Conservation (phyloP, 495 filamentous ascomycete genomes). For the Aspergillus homomorphus region DNA sequence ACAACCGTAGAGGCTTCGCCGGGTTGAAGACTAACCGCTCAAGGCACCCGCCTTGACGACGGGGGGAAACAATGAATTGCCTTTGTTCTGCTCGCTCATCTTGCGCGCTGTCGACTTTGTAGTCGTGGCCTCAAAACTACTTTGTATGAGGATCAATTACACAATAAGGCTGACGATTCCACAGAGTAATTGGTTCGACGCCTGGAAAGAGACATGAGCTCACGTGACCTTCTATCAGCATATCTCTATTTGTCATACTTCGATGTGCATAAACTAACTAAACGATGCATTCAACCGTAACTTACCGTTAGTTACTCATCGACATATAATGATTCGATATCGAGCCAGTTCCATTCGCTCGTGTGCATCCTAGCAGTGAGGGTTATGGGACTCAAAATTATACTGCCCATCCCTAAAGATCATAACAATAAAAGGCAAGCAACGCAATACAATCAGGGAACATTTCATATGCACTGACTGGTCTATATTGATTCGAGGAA, state of each 20-base stretch:
- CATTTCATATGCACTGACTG: no score
- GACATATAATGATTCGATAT: no score
- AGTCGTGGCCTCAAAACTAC: not conserved
- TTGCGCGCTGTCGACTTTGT: constrained; percentile 16
- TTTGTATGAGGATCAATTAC: not conserved
- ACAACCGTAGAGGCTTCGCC: not conserved
- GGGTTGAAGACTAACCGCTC: constrained; percentile 42
- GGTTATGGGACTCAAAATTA: no score
- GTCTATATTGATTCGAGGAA: no score
- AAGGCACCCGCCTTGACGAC: constrained; percentile 51
- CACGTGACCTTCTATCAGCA: not conserved
- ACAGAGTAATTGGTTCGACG: not conserved
- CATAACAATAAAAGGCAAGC: no score
- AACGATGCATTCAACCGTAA: no score
- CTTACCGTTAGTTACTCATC: no score
- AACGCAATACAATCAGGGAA: no score
- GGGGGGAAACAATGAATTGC: constrained; percentile 22
- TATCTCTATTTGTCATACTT: not conserved
- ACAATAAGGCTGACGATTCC: no score
- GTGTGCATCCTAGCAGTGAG: no score
- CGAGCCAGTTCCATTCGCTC: no score
- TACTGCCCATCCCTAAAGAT: no score
- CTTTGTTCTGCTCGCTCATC: constrained; percentile 30
- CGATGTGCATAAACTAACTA: not conserved
- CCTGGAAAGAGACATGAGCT: not conserved